phyloP scores from a whole-genome alignment of 352 stramenopile genomes.

The Phytopythium vexans region DNA sequence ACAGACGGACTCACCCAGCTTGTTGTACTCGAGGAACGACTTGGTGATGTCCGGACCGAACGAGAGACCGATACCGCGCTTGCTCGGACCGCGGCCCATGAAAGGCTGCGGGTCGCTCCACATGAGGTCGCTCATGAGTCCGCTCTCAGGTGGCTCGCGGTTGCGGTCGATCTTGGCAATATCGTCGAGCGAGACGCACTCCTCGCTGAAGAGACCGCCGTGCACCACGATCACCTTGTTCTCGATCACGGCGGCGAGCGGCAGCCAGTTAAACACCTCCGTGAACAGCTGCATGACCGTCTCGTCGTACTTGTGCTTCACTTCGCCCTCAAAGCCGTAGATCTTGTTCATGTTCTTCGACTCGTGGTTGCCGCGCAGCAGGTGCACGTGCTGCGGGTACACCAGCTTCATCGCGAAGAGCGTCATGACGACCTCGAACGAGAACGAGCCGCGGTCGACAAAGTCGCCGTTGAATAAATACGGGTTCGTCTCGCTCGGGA shows the following conservation, averaged over 20 bases:
- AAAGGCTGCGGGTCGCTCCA: slow-evolving; percentile 98
- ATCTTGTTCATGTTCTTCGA: slow-evolving; percentile 99
- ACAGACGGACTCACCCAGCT: slow-evolving; percentile 69
- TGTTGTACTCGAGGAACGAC: slow-evolving; percentile 95
- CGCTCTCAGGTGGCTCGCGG: slow-evolving; percentile 93
- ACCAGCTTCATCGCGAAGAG: slow-evolving; percentile 97
- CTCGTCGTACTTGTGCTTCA: slow-evolving; percentile 99
- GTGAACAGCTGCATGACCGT: slow-evolving; percentile 99
- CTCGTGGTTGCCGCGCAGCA: slow-evolving; percentile 98
- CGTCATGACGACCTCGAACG: slow-evolving; percentile 97
- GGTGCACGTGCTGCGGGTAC: slow-evolving; percentile 91
- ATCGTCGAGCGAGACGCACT: slow-evolving; percentile 92
- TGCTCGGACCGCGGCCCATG: slow-evolving; percentile 91
- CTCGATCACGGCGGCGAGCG: slow-evolving; percentile 93
- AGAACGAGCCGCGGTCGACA: slow-evolving; percentile 98
- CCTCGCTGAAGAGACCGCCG: slow-evolving; percentile 94
- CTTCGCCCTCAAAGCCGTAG: slow-evolving; percentile 99
- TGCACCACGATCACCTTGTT: slow-evolving; percentile 97
- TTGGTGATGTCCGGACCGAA: slow-evolving; percentile 99
- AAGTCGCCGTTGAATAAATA: slow-evolving; percentile 99
- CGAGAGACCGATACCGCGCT: slow-evolving; percentile 95
- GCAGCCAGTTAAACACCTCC: slow-evolving; percentile 98
- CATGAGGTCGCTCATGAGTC: slow-evolving; percentile 90
- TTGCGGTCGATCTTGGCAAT: slow-evolving; percentile 96
- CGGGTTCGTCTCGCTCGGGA: slow-evolving; percentile 92